These are phyloP conservation scores for Zygoascus tannicola DNA, from an alignment of 805 yeast genomes.

Conservation along the genomic window DNA sequence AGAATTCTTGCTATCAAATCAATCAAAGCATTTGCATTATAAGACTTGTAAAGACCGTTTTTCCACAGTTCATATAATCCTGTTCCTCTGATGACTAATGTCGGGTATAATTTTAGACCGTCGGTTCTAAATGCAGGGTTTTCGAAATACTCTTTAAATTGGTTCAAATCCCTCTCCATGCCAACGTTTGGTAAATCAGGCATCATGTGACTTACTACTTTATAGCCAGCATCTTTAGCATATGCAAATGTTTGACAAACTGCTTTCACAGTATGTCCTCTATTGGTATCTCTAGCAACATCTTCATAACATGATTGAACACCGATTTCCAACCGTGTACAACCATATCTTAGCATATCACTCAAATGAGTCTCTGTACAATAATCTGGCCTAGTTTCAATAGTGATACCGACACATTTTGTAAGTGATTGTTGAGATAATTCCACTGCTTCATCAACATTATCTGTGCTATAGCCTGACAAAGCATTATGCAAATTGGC, in stretches of 20 bases:
- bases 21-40: conserved; percentile 86
- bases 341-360: conserved; percentile 93
- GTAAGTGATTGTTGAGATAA: conserved; percentile 91
- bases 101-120: conserved; percentile 91
- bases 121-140: conserved; percentile 96
- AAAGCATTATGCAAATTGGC: conserved; percentile 88
- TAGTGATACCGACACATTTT: conserved; percentile 96
- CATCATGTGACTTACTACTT: conserved; percentile 98
- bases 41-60: conserved; percentile 86
- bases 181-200: conserved; percentile 98
- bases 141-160: conserved; percentile 92
- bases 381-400: conserved; percentile 97
- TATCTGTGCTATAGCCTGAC: conserved; percentile 80
- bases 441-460: conserved; percentile 81
- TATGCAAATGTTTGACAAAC: conserved; percentile 92
- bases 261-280: conserved; percentile 95
- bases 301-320: conserved; percentile 97
- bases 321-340: conserved; percentile 94
- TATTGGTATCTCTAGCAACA: conserved; percentile 94
- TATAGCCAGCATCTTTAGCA: conserved; percentile 98
- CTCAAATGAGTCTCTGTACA: conserved; percentile 92
- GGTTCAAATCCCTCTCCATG: conserved; percentile 95
- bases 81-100: conserved; percentile 93
- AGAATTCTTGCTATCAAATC: conserved; percentile 92
- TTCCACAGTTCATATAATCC: conserved; percentile 97